These are phyloP conservation scores for Colletotrichum sublineola DNA, from an alignment of 2,329 filamentous ascomycete species.

Conservation along the genomic window DNA sequence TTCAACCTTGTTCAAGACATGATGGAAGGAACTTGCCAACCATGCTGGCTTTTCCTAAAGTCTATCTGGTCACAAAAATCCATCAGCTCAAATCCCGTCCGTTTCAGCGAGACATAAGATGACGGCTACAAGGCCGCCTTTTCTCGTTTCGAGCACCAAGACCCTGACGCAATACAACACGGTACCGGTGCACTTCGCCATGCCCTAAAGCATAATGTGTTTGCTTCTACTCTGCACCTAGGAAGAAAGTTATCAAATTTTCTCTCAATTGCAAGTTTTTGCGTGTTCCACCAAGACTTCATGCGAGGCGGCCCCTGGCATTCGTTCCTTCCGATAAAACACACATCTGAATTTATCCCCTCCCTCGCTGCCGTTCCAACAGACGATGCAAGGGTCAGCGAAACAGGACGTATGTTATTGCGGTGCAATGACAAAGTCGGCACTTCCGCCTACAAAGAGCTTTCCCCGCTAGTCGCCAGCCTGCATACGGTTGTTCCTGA, in stretches of 20 bases:
- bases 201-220: constrained; percentile 22
- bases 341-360: constrained; percentile 15
- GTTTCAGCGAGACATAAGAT: constrained; percentile 37
- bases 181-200: neutral
- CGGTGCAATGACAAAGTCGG: constrained; percentile 7
- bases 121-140: constrained; percentile 25
- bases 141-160: constrained; percentile 25
- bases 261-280: neutral
- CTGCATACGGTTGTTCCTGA: constrained; percentile 8
- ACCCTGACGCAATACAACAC: constrained; percentile 1
- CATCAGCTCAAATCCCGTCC: constrained; percentile 27
- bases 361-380: neutral
- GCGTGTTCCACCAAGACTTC: constrained; percentile 15
- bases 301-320: constrained; percentile 16
- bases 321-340: neutral
- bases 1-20: constrained; percentile 3
- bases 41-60: neutral
- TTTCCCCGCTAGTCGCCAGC: constrained; percentile 16
- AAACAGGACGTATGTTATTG: neutral
- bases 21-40: constrained; percentile 1
- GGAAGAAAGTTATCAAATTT: too few relatives aligned
- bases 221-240: neutral
- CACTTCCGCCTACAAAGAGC: constrained; percentile 13
- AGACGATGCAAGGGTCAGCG: neutral
- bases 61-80: constrained; percentile 11